Percentiles rank a stretch among this genome's conserved stretches.
Evolutionary conservation across 306 rosid species (phyloP).

Genomic region (Astragalus glycyphyllos): DNA sequence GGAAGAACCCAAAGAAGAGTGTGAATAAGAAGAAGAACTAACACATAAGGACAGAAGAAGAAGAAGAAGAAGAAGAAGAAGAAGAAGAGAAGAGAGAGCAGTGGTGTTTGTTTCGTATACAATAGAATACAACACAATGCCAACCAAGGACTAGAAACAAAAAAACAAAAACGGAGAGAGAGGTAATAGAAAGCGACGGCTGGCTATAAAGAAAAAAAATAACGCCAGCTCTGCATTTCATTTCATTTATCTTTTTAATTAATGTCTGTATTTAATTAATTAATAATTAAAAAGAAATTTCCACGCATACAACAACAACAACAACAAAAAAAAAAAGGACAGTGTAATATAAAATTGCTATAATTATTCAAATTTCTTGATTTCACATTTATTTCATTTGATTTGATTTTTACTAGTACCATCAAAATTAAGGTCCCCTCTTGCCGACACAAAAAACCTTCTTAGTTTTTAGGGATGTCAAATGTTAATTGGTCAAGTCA

Average conservation of each 20-base stretch:
- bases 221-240: conserved; percentile 48
- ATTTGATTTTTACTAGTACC: neutral
- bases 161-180: conserved; percentile 37
- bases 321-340: conserved; percentile 37
- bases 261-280: neutral
- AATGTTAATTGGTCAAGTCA: neutral
- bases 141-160: conserved; percentile 44
- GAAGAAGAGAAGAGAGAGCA: too few relatives aligned
- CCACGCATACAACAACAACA: conserved; percentile 30
- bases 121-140: conserved; percentile 37
- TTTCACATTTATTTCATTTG: neutral
- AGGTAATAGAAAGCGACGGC: conserved; percentile 52
- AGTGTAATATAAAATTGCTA: conserved; percentile 11
- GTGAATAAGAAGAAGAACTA: neutral
- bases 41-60: conserved; percentile 8
- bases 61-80: neutral
- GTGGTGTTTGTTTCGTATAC: too few relatives aligned
- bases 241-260: neutral
- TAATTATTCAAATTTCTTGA: neutral
- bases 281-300: conserved; percentile 33
- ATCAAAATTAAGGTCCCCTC: neutral
- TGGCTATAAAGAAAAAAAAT: conserved; percentile 12
- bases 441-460: conserved; percentile 44
- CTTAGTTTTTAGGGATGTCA: neutral
- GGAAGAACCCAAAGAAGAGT: conserved; percentile 26